Evolutionary conservation across 163 green algal genomes (phyloP).

Genomic region (Coccomyxa subellipsoidea): DNA sequence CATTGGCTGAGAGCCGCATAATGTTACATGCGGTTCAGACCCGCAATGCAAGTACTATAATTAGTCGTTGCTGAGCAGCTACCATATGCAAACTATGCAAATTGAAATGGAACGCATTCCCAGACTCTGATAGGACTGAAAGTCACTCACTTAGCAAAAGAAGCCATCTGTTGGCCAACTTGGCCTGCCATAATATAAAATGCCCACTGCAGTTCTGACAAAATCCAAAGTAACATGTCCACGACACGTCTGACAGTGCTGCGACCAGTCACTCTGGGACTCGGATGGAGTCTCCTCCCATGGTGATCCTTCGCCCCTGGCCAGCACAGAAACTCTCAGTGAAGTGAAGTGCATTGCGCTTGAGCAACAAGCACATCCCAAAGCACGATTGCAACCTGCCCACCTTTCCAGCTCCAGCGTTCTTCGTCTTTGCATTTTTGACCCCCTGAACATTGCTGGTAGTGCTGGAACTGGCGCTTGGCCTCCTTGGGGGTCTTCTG

Average conservation of each 20-base stretch:
- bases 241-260: background rate
- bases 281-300: slow-evolving; percentile 5
- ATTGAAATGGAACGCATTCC: no score
- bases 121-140: no score
- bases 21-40: no score
- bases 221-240: background rate
- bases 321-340: background rate
- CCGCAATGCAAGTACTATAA: no score
- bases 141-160: background rate
- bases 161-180: background rate
- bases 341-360: background rate
- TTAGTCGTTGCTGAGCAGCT: no score
- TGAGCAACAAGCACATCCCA: background rate
- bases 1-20: no score
- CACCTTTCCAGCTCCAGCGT: background rate
- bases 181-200: background rate
- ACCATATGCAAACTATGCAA: no score
- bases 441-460: background rate
- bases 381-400: background rate
- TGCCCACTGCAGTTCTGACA: background rate
- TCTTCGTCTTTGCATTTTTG: background rate
- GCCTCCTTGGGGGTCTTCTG: background rate
- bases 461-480: background rate
- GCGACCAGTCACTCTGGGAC: background rate
- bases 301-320: background rate